phyloP scores from a whole-genome alignment of 768 basidiomycete species.

The Cyclocybe cylindracea region DNA sequence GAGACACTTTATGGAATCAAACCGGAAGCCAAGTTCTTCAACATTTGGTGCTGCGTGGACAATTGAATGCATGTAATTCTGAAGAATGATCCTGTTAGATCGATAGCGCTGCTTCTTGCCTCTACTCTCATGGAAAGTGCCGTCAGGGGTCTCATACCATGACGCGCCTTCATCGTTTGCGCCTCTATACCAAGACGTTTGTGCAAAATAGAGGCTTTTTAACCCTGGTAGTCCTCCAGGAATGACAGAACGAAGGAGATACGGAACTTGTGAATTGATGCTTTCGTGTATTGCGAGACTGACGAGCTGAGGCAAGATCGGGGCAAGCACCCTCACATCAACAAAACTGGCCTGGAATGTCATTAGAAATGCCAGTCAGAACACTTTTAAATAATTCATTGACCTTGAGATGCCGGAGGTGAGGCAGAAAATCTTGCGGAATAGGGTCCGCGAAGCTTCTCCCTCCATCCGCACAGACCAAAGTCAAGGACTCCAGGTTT shows the following conservation, averaged over 20 bases:
- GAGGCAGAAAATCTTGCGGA: background rate
- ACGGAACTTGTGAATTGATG: background rate
- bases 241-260: background rate
- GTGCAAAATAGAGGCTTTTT: background rate
- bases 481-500: slow-evolving; percentile 3
- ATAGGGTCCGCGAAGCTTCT: background rate
- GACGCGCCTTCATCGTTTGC: background rate
- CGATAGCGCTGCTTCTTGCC: no score
- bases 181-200: background rate
- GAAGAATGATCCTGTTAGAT: no score
- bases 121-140: background rate
- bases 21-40: no score
- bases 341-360: background rate
- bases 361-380: no score
- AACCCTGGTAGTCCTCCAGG: background rate
- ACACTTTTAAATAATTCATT: no score
- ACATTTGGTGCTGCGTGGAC: no score
- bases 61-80: no score
- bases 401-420: slow-evolving; percentile 8
- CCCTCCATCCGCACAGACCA: background rate
- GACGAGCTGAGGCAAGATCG: background rate
- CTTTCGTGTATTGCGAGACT: background rate
- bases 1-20: no score
- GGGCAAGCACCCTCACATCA: background rate
- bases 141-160: background rate